phyloP scores from a whole-genome alignment of 495 filamentous ascomycete genomes.

The Penicillium subrubescens region DNA sequence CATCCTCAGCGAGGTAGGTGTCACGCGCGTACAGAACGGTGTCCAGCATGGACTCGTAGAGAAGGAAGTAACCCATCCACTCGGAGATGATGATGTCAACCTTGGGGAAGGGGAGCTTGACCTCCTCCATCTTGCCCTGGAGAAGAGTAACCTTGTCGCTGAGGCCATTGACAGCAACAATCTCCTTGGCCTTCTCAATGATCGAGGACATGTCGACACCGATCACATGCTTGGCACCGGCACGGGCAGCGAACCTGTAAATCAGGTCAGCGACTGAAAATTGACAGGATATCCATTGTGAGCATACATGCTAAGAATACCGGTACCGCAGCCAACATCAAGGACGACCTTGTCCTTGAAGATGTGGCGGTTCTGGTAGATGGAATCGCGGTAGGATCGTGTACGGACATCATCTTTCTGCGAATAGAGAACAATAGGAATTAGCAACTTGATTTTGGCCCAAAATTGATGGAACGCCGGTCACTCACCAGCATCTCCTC shows the following conservation, averaged over 20 bases:
- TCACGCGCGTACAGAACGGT: conserved; percentile 94
- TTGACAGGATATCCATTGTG: background rate
- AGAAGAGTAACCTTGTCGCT: conserved; percentile 82
- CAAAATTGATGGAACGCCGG: background rate
- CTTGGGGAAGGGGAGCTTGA: conserved; percentile 78
- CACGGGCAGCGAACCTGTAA: conserved; percentile 89
- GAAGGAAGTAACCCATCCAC: conserved; percentile 99
- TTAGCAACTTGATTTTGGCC: conserved; percentile 8
- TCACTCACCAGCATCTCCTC: conserved; percentile 94
- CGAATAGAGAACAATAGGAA: conserved; percentile 16
- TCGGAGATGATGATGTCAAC: conserved; percentile 99
- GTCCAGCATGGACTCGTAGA: conserved; percentile 98
- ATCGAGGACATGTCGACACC: conserved; percentile 98
- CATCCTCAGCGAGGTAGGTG: conserved; percentile 79
- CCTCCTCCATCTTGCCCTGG: conserved; percentile 96
- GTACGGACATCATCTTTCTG: conserved; percentile 99
- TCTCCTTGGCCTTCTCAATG: conserved; percentile 90
- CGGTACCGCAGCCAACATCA: conserved; percentile 96
- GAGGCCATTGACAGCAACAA: conserved; percentile 85
- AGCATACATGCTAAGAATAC: conserved; percentile 80
- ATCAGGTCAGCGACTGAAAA: conserved; percentile 12
- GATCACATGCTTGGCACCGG: conserved; percentile 91
- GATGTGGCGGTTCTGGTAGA: conserved; percentile 91
- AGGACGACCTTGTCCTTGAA: conserved; percentile 98
- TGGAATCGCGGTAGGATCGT: conserved; percentile 91